Base-by-base conservation (phyloP, 495 filamentous ascomycete genomes). In the Xylaria cubensis region DNA sequence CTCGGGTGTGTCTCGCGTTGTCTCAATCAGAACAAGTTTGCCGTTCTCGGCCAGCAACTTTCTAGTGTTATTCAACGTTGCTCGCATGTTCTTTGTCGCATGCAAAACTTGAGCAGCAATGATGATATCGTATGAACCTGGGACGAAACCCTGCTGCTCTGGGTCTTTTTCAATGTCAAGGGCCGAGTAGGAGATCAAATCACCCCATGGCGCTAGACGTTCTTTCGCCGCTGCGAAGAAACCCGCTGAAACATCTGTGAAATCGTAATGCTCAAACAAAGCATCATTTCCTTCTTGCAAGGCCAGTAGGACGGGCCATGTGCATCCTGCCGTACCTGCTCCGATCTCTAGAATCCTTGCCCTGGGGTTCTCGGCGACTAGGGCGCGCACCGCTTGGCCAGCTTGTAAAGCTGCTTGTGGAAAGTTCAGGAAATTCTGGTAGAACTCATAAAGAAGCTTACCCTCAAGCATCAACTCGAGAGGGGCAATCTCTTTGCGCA, bases 211-310 rank as follows among this genome's bases (percentile, higher is more conserved):
- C 6, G 62, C 4, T 9, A 63, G 50, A 34, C 42, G n/a, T 0
- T 44, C 32, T 4, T 72, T 55, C 0, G 77, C 78, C 32, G 76
- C 74, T 56, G 83, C 80, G 62, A 88, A 86, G 69, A 86, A 88
- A 0, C 78, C 80, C 0, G 81, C 67, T 0, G 85, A 86, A 6
- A 88, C 80, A 65, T 89, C 87, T 0, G 86, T 87, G 67, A 86
- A 88, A 9, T 71, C 73, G 56, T 83, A 85, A 3, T 77, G 78
- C 39, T 56, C 15, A 64, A 75, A 81, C 32, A 34, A 34, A 34
- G 32, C 32, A 34, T 34, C 32, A 34, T 34, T 34, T 34, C 32
- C 32, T 34, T 34, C 32, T 34, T 34, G 32, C 32, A 34, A 34
- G 19, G 67, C 55, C 1, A 39, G 15, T 6, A 77, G 10, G 15